A percentile compares a stretch with the other conserved stretches of the same genome.
Evolutionary conservation across 495 filamentous ascomycete species (phyloP).

Genomic region (Aspergillus mulundensis): DNA sequence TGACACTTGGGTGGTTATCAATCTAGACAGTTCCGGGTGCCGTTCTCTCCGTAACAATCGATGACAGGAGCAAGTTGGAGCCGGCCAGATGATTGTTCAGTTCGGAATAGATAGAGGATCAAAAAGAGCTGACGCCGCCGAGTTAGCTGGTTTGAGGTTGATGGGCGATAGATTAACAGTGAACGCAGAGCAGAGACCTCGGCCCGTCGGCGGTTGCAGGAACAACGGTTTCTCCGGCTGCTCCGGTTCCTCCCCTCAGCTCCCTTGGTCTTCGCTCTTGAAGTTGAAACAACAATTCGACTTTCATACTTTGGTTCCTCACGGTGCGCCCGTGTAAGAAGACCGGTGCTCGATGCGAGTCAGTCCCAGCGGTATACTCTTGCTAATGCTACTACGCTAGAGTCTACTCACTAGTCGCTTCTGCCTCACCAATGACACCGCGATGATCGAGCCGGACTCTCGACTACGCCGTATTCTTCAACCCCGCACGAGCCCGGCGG

Average conservation of each 20-base stretch:
- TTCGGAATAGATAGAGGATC: background rate
- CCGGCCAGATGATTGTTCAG: background rate
- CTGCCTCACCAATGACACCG: background rate
- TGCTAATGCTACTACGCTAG: too few species aligned
- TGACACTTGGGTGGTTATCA: background rate
- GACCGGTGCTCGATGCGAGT: too few species aligned
- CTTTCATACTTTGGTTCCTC: too few species aligned
- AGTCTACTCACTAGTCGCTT: background rate
- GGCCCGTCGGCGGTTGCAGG: background rate
- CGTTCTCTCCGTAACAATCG: background rate
- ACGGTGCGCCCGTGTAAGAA: too few species aligned
- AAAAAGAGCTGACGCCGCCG: background rate
- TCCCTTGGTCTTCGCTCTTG: too few species aligned
- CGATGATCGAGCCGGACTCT: background rate
- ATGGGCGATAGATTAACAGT: background rate
- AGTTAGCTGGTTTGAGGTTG: background rate
- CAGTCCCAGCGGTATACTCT: too few species aligned
- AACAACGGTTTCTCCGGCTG: background rate
- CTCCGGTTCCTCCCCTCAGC: too few species aligned
- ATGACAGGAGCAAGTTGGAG: background rate
- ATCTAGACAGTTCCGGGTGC: background rate
- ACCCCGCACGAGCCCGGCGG: background rate
- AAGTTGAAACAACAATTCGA: too few species aligned
- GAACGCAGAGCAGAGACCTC: background rate
- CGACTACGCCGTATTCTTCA: background rate